phyloP scores from a whole-genome alignment of 2,329 filamentous ascomycete species.

The Ophiocordyceps sinensis region DNA sequence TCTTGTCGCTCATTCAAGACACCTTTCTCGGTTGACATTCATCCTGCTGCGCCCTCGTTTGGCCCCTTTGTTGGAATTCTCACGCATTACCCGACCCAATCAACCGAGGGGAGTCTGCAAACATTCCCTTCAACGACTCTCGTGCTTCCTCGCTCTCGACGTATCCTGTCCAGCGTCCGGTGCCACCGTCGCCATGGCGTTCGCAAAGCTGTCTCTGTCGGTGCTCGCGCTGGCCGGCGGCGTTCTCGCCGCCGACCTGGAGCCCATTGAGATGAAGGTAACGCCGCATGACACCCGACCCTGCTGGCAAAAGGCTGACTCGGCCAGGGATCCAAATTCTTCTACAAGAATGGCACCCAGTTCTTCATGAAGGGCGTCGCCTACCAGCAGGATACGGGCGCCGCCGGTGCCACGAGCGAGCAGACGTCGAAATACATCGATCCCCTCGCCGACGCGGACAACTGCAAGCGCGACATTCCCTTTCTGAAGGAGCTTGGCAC shows the following conservation, averaged over 20 bases:
- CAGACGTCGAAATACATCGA: constrained; percentile 52
- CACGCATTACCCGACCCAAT: neutral
- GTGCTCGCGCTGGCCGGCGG: constrained; percentile 27
- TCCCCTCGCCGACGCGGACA: constrained; percentile 57
- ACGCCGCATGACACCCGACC: constrained; percentile 5
- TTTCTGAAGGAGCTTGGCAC: constrained; percentile 65
- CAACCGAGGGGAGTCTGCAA: neutral
- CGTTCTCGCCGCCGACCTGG: constrained; percentile 27
- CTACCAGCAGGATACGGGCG: constrained; percentile 70
- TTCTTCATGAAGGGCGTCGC: constrained; percentile 84
- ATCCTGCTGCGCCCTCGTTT: neutral
- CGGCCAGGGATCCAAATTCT: constrained; percentile 65
- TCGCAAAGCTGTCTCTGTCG: constrained; percentile 16
- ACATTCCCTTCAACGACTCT: neutral
- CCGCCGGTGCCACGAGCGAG: constrained; percentile 33
- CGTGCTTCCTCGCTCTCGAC: neutral
- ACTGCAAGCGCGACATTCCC: constrained; percentile 77
- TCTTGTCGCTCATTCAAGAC: constrained; percentile 1
- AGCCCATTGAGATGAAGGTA: constrained; percentile 58
- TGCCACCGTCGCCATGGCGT: constrained; percentile 15
- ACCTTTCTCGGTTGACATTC: neutral
- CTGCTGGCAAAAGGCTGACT: neutral
- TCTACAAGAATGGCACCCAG: constrained; percentile 58
- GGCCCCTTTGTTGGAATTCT: neutral
- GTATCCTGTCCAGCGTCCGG: neutral